phyloP scores from a whole-genome alignment of 257 asterid species.

The Buddleja alternifolia region DNA sequence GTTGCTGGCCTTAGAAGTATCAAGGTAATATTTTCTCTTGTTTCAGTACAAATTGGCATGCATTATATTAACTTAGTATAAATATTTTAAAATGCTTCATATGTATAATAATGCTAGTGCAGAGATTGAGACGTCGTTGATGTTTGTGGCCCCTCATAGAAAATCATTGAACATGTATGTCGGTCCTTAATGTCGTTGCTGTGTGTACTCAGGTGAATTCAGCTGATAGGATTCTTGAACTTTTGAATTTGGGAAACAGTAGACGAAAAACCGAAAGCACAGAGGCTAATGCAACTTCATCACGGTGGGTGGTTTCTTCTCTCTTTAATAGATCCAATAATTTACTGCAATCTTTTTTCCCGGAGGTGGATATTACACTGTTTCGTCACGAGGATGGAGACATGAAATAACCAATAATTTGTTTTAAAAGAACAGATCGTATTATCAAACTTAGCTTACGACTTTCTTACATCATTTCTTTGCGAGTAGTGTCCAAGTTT shows the following conservation, averaged over 20 bases:
- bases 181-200: slow-evolving; percentile 28
- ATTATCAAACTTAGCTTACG: slow-evolving; percentile 12
- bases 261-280: slow-evolving; percentile 95
- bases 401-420: not conserved
- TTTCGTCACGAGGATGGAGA: slow-evolving; percentile 8
- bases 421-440: not conserved
- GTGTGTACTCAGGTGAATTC: slow-evolving; percentile 74
- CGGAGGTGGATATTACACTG: slow-evolving; percentile 1
- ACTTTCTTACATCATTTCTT: slow-evolving; percentile 1
- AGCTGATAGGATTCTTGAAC: slow-evolving; percentile 92
- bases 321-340: not conserved
- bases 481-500: not conserved
- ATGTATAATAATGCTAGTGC: slow-evolving; percentile 18
- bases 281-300: slow-evolving; percentile 87
- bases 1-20: slow-evolving; percentile 94
- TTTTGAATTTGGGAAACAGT: slow-evolving; percentile 87
- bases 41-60: slow-evolving; percentile 15
- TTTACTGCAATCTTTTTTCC: slow-evolving; percentile 12
- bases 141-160: not conserved
- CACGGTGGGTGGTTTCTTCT: slow-evolving; percentile 68
- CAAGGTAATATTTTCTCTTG: slow-evolving; percentile 51
- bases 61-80: not conserved
- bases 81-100: slow-evolving; percentile 20
- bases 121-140: slow-evolving; percentile 11
- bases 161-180: slow-evolving; percentile 18